Conservation (phyloP, 305 asterid genomes). For the Fraxinus baroniana region DNA sequence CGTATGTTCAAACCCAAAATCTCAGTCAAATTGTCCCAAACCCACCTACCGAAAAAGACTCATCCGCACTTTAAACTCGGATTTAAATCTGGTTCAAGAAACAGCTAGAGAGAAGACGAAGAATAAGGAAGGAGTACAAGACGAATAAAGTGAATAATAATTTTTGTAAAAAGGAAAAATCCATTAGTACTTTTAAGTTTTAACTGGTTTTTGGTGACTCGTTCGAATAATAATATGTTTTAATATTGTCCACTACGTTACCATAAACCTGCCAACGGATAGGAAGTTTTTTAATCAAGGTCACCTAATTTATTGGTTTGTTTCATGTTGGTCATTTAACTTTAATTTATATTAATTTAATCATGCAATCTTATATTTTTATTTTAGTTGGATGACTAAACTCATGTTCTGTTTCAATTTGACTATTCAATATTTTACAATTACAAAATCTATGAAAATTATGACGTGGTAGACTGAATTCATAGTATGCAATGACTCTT, state of each 20-base stretch:
- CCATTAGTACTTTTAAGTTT: conserved; percentile 15
- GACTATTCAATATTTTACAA: background rate
- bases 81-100: conserved; percentile 44
- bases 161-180: conserved; percentile 8
- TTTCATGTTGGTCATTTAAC: background rate
- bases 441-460: too few species aligned
- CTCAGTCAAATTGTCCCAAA: conserved; percentile 17
- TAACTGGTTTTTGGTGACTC: background rate
- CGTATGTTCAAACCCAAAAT: conserved; percentile 22
- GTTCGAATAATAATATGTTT: background rate
- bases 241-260: background rate
- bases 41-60: conserved; percentile 7
- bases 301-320: background rate
- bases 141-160: background rate
- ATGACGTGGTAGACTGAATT: background rate
- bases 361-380: background rate
- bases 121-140: conserved; percentile 8
- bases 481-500: too few species aligned
- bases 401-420: background rate
- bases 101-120: conserved; percentile 30
- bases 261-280: too few species aligned
- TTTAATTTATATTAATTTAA: background rate
- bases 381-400: background rate
- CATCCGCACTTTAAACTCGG: conserved; percentile 35
- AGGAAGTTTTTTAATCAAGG: background rate